Evolutionary conservation across 345 rosid species (phyloP).

Genomic region (Lumnitzera racemosa): DNA sequence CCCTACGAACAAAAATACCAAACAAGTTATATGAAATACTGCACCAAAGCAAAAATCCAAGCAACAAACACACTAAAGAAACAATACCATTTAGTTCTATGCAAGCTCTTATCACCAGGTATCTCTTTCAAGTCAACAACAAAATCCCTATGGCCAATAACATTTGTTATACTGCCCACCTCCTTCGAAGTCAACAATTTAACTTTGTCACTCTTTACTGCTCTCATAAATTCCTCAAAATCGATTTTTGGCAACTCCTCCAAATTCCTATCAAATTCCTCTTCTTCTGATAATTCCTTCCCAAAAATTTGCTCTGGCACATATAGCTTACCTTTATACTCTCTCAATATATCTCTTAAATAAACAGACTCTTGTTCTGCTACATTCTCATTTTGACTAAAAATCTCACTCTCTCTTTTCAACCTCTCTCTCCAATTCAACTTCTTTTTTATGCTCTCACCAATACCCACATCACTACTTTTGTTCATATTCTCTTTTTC

Average conservation of each 20-base stretch:
- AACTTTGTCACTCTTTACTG: conserved; percentile 52
- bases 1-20: conserved; percentile 30
- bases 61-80: conserved; percentile 1
- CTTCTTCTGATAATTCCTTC: conserved; percentile 61
- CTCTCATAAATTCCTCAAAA: conserved; percentile 62
- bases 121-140: conserved; percentile 76
- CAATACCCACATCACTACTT: conserved; percentile 27
- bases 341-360: conserved; percentile 71
- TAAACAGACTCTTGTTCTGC: conserved; percentile 36
- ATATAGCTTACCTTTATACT: conserved; percentile 75
- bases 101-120: conserved; percentile 78
- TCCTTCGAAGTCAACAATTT: conserved; percentile 73
- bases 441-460: conserved; percentile 36
- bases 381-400: conserved; percentile 17
- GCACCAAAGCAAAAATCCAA: background rate
- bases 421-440: conserved; percentile 26
- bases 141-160: conserved; percentile 39
- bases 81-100: conserved; percentile 74
- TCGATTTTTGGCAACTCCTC: conserved; percentile 68
- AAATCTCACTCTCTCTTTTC: conserved; percentile 16
- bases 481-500: conserved; percentile 47
- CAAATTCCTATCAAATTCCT: conserved; percentile 51
- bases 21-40: background rate
- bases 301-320: conserved; percentile 90
- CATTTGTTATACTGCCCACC: conserved; percentile 16